Base-by-base conservation (phyloP, 2,329 filamentous ascomycete genomes). In the Penicillium italicum region DNA sequence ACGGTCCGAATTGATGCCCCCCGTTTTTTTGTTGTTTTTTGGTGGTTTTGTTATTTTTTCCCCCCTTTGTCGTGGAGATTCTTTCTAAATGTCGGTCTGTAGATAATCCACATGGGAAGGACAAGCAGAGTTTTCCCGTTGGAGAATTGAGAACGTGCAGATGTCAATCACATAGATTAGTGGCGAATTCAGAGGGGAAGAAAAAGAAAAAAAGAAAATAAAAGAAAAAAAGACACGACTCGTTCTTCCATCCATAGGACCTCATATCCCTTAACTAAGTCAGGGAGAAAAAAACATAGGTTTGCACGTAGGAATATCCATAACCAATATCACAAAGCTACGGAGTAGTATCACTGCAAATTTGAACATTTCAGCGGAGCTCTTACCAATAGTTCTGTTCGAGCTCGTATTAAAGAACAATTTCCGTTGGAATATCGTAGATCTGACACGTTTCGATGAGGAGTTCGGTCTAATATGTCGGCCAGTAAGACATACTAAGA, bases 361-460 rank as follows among this genome's bases (percentile, higher is more conserved):
- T 26, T 28, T n/a, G 16, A 22, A 40, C 26, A 43, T 50, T 43
- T 40, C 33, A 50, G 44, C 53, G 38, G 44, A 56, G 51, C 50
- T 43, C 44, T 57, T 55, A 34, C 18, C 50, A 53, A 46, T 61
- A 54, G 47, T 54, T 49, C 53, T 46, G 24, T n/a, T 24, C 2
- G 22, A 47, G 20, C 31, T 47, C 26, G 20, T 46, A 34, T 18
- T 16, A 28, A 43, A 26, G 18, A 6, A 43, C 3, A 42, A 22
- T 22, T 44, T 7, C 12, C 12, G 10, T 33, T 18, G 5, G 12
- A 31, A 24, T 40, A 41, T 55, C 48, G 37, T 37, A 63, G 62
- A 65, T 64, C 62, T 58, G 54, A 58, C 55, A 60, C 53, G 47
- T 40, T 52, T 37, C 61, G 62, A 65, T 65, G 61, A 60, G 60